A percentile compares a stretch with the other conserved stretches of the same genome.
Conservation (phyloP, 176 grass and related monocot genomes). For the Hordeum marinum region DNA sequence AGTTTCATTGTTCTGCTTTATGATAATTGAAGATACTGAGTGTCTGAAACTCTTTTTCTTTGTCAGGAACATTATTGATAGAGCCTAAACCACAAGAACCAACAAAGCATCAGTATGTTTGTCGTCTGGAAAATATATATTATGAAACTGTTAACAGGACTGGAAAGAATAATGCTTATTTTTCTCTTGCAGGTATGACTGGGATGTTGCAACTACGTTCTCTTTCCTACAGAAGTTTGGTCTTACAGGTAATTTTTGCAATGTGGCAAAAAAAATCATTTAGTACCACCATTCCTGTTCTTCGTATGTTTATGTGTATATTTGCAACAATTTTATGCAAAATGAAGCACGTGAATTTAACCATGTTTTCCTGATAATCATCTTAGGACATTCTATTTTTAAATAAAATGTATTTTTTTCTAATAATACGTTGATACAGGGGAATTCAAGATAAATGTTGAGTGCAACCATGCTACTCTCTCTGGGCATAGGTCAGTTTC, state of each 20-base stretch:
- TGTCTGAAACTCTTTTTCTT: conserved; percentile 13
- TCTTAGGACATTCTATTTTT: background rate
- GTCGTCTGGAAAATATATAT: background rate
- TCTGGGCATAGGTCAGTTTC: conserved; percentile 74
- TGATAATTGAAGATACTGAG: background rate
- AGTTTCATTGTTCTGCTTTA: background rate
- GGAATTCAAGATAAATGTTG: conserved; percentile 97
- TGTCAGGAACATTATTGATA: conserved; percentile 77
- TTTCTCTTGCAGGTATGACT: conserved; percentile 78
- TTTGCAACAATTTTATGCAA: background rate
- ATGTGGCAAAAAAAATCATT: background rate
- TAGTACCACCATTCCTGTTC: background rate
- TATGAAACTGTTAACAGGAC: background rate
- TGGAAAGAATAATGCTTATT: conserved; percentile 2
- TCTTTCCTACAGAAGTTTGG: conserved; percentile 95
- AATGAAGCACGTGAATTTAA: background rate
- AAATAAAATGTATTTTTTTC: background rate
- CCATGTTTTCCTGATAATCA: background rate
- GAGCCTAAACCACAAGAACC: conserved; percentile 99
- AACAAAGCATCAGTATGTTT: conserved; percentile 94
- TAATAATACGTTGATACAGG: conserved; percentile 32
- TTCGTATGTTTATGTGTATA: background rate
- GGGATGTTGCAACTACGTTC: conserved; percentile 92
- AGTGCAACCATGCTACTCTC: conserved; percentile 96
- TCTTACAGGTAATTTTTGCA: conserved; percentile 57